A percentile compares a stretch with the other conserved stretches of the same genome.
Conservation (phyloP, 2,329 filamentous ascomycete genomes). For the Hymenoscyphus scutula region DNA sequence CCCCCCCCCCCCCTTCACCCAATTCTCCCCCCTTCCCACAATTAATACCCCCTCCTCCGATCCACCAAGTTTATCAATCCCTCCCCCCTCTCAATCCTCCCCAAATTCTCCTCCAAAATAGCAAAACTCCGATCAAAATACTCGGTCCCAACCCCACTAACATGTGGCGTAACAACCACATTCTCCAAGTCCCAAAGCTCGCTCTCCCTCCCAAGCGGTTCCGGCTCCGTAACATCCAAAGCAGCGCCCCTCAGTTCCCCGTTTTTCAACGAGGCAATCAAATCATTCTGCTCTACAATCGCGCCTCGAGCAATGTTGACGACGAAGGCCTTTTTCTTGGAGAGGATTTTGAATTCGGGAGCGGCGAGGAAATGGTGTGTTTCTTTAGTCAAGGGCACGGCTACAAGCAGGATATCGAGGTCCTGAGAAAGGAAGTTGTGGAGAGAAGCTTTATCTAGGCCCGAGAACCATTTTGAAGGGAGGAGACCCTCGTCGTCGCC, state of each 20-base stretch:
- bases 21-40: background rate
- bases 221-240: constrained; percentile 67
- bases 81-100: constrained; percentile 49
- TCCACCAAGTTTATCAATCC: constrained; percentile 60
- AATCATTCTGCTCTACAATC: constrained; percentile 58
- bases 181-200: constrained; percentile 63
- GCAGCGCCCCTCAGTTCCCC: constrained; percentile 58
- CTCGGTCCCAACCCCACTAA: constrained; percentile 52
- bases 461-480: constrained; percentile 40
- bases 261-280: constrained; percentile 51
- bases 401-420: constrained; percentile 40
- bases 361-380: constrained; percentile 42
- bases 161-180: constrained; percentile 63
- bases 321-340: constrained; percentile 49
- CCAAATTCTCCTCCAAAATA: constrained; percentile 57
- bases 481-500: constrained; percentile 40
- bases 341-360: constrained; percentile 38
- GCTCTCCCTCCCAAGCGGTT: constrained; percentile 59
- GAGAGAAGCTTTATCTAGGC: constrained; percentile 34
- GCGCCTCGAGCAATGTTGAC: constrained; percentile 63
- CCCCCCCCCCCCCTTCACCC: too few relatives aligned
- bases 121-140: constrained; percentile 58
- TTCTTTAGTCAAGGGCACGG: constrained; percentile 38
- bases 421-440: constrained; percentile 38
- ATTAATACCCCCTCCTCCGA: constrained; percentile 58